Conservation (phyloP, 257 asterid genomes). For the Solanum infundibuliforme region DNA sequence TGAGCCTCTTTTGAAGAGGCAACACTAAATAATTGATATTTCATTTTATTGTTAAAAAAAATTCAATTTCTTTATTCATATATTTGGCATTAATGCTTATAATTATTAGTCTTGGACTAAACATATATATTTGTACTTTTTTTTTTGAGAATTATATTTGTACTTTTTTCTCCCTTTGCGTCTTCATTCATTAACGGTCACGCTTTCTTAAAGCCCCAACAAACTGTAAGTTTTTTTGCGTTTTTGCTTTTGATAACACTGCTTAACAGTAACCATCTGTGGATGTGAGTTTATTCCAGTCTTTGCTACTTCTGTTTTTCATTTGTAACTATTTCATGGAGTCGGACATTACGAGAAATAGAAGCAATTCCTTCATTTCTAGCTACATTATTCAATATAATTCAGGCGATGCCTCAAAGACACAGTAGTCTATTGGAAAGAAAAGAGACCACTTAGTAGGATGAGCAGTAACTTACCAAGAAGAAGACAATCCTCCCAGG, state of each 20-base stretch:
- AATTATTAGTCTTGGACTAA: neutral
- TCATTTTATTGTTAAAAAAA: neutral
- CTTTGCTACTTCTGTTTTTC: neutral
- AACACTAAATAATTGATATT: neutral
- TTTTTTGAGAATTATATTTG: neutral
- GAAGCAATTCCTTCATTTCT: neutral
- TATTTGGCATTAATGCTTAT: neutral
- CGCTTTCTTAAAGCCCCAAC: neutral
- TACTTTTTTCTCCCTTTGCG: neutral
- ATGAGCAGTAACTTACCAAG: constrained; percentile 55
- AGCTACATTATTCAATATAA: neutral
- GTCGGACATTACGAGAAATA: neutral
- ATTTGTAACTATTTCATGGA: neutral
- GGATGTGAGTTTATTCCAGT: neutral
- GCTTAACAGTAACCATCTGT: neutral
- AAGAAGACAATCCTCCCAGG: constrained; percentile 98
- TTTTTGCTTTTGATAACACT: neutral
- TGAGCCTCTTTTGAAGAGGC: neutral
- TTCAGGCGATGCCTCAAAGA: neutral
- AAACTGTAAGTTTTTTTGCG: neutral
- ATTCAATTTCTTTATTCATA: neutral
- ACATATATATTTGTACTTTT: neutral
- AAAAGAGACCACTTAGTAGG: neutral
- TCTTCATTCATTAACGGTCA: neutral
- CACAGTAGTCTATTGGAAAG: neutral